These are phyloP conservation scores for Cercophora newfieldiana DNA, from an alignment of 495 filamentous ascomycete genomes.

Conservation along the genomic window DNA sequence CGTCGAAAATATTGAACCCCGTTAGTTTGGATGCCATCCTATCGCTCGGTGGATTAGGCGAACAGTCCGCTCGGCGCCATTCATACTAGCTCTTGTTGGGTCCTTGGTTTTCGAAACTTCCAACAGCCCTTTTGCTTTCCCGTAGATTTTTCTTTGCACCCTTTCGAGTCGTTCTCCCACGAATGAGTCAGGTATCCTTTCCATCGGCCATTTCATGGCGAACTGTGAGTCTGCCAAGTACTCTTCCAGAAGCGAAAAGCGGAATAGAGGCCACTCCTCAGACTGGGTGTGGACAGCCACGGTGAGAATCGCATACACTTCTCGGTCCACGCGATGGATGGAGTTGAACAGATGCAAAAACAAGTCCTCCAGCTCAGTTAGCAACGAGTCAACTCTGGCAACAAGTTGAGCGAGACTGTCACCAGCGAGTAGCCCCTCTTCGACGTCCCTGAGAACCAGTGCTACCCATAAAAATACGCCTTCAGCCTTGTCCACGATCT, in stretches of 20 bases:
- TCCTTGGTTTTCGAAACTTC: neutral
- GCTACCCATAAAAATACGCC: slow-evolving; percentile 36
- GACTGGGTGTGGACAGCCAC: neutral
- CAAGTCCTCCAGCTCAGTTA: neutral
- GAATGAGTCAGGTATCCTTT: neutral
- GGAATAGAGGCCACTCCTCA: neutral
- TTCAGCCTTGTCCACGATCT: slow-evolving; percentile 26
- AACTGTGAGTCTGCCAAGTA: neutral
- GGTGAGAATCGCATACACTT: neutral
- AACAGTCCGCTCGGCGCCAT: neutral
- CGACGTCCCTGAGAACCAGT: neutral
- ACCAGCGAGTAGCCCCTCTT: neutral
- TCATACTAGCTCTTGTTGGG: no score
- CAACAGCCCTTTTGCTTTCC: neutral
- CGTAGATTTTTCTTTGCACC: neutral
- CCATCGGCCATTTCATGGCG: neutral
- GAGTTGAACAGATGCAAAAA: neutral
- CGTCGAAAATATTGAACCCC: neutral
- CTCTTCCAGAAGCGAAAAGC: neutral
- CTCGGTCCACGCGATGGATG: neutral
- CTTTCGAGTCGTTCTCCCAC: neutral
- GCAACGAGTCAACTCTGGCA: neutral
- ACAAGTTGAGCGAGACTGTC: neutral
- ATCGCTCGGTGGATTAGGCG: neutral
- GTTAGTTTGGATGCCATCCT: neutral